Conservation (phyloP, 805 yeast genomes). For the Cyberlindnera xylosilytica region DNA sequence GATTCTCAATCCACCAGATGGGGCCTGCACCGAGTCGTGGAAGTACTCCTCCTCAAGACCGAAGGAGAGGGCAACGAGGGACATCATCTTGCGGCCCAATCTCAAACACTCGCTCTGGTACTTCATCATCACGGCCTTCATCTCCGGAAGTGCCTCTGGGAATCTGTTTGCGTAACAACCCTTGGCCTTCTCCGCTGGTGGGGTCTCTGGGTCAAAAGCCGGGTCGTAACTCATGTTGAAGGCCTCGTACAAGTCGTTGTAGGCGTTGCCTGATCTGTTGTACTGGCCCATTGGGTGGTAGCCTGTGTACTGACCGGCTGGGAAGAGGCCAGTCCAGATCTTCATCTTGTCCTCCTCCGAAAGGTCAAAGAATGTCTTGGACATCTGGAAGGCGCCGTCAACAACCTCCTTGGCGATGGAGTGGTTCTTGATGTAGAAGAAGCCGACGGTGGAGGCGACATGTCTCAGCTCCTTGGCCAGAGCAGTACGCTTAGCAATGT, state of each 20-base stretch:
- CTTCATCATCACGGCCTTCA: slow-evolving; percentile 22
- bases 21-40: slow-evolving; percentile 22
- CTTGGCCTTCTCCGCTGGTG: slow-evolving; percentile 24
- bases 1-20: slow-evolving; percentile 31
- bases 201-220: slow-evolving; percentile 16
- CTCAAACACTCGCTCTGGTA: slow-evolving; percentile 25
- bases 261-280: slow-evolving; percentile 19
- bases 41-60: slow-evolving; percentile 29
- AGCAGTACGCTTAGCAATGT: slow-evolving; percentile 14
- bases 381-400: slow-evolving; percentile 22
- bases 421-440: slow-evolving; percentile 32
- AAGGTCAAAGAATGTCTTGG: slow-evolving; percentile 27
- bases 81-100: slow-evolving; percentile 26
- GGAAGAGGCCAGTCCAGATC: slow-evolving; percentile 25
- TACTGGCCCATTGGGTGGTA: slow-evolving; percentile 23
- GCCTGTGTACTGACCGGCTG: slow-evolving; percentile 24
- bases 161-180: slow-evolving; percentile 27
- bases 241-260: slow-evolving; percentile 33
- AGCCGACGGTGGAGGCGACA: slow-evolving; percentile 29
- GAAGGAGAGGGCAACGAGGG: slow-evolving; percentile 30
- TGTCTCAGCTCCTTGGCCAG: slow-evolving; percentile 23
- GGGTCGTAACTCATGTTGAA: slow-evolving; percentile 31
- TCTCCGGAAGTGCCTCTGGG: slow-evolving; percentile 27
- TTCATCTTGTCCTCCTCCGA: slow-evolving; percentile 28
- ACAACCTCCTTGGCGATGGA: slow-evolving; percentile 25